Evolutionary conservation across 495 filamentous ascomycete genomes (phyloP).

Genomic region (Lophiostoma macrostomum): DNA sequence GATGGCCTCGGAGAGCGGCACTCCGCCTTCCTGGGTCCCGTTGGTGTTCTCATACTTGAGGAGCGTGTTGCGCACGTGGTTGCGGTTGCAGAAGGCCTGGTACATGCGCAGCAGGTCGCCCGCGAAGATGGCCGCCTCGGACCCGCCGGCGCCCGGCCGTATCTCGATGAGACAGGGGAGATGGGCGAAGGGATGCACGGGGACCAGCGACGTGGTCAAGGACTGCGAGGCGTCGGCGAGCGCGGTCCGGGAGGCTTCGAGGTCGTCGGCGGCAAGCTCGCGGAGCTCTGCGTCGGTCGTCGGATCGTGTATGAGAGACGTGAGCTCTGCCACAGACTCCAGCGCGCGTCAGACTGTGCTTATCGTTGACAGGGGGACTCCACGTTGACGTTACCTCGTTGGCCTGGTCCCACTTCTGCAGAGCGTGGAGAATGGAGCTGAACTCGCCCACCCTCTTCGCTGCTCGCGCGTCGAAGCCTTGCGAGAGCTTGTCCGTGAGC

Average conservation of each 20-base stretch:
- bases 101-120: slow-evolving; percentile 90
- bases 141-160: slow-evolving; percentile 87
- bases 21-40: slow-evolving; percentile 47
- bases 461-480: slow-evolving; percentile 65
- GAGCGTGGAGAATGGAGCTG: slow-evolving; percentile 59
- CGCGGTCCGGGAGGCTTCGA: slow-evolving; percentile 58
- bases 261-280: slow-evolving; percentile 72
- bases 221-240: slow-evolving; percentile 58
- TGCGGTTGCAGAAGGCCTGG: slow-evolving; percentile 65
- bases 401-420: slow-evolving; percentile 67
- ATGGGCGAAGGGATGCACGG: slow-evolving; percentile 87
- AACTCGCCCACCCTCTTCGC: slow-evolving; percentile 80
- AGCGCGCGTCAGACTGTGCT: slow-evolving; percentile 1
- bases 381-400: slow-evolving; percentile 42
- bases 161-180: slow-evolving; percentile 91
- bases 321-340: slow-evolving; percentile 57
- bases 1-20: slow-evolving; percentile 75
- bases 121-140: slow-evolving; percentile 86
- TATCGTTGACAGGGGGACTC: neutral
- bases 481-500: slow-evolving; percentile 53
- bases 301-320: slow-evolving; percentile 56
- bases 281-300: slow-evolving; percentile 61
- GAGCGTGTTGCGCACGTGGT: slow-evolving; percentile 56
- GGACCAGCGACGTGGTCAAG: slow-evolving; percentile 73
- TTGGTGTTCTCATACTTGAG: slow-evolving; percentile 56